A percentile compares a stretch with the other conserved stretches of the same genome.
These are phyloP conservation scores for Willaertia magna DNA, from an alignment of 208 protist genomes.

Conservation along the genomic window DNA sequence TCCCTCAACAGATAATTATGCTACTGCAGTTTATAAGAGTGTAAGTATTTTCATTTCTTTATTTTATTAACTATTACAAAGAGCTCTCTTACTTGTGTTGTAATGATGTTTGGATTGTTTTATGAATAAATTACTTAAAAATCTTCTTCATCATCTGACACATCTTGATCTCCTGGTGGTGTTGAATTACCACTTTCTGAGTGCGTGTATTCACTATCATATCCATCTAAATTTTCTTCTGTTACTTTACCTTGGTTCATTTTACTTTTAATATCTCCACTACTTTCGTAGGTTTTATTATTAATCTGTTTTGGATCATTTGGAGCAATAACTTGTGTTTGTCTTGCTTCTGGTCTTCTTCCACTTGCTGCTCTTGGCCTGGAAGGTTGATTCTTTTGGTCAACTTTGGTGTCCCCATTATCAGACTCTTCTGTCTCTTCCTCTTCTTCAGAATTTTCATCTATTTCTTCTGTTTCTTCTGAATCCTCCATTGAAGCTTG, in stretches of 20 bases:
- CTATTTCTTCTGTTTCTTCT: slow-evolving; percentile 17
- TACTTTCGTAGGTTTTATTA: background rate
- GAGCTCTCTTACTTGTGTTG: background rate
- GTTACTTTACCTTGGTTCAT: background rate
- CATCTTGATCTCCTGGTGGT: background rate
- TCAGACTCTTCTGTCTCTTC: slow-evolving; percentile 19
- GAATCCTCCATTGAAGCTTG: background rate
- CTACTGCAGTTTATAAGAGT: slow-evolving; percentile 10
- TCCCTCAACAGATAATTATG: slow-evolving; percentile 70
- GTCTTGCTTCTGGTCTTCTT: background rate
- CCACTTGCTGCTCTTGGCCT: slow-evolving; percentile 25
- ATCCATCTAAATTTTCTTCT: background rate
- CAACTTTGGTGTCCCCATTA: background rate
- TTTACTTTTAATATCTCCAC: too few species aligned
- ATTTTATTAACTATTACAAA: background rate
- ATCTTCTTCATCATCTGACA: too few species aligned
- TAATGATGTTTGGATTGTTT: background rate
- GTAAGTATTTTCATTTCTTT: background rate
- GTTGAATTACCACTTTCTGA: background rate
- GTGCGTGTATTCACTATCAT: background rate
- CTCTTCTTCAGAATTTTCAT: slow-evolving; percentile 42
- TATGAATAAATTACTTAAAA: background rate
- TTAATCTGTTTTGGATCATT: too few species aligned
- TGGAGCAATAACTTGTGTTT: background rate
- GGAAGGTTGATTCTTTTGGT: slow-evolving; percentile 38